These are phyloP conservation scores for Kalmusia sp. DNA, from an alignment of 2,329 filamentous ascomycete species.

Conservation along the genomic window DNA sequence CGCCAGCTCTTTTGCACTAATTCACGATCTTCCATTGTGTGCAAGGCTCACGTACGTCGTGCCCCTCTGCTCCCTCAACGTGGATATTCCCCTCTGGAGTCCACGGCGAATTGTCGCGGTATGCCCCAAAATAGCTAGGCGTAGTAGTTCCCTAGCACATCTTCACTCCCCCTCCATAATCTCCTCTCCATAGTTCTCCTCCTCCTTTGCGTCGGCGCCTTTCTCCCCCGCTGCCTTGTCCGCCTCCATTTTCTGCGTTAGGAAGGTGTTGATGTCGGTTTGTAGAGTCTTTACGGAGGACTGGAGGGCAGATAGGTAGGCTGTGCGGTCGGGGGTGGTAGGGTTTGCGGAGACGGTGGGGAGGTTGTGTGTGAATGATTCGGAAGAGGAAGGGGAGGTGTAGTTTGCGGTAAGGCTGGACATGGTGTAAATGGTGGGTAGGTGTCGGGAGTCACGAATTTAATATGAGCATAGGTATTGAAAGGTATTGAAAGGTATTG, in stretches of 20 bases:
- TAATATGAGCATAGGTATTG: too few relatives aligned
- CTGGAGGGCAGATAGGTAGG: conserved; percentile 66
- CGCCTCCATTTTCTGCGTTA: conserved; percentile 76
- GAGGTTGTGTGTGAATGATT: conserved; percentile 22
- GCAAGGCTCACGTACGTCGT: too few relatives aligned
- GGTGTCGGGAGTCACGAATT: neutral
- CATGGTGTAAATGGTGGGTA: conserved; percentile 16
- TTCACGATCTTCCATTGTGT: too few relatives aligned
- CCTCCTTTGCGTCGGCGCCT: conserved; percentile 51
- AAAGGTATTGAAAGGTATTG: too few relatives aligned
- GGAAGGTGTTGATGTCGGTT: conserved; percentile 69
- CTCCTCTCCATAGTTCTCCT: conserved; percentile 86
- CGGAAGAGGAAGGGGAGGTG: conserved; percentile 55
- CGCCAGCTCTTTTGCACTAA: too few relatives aligned
- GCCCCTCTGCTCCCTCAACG: too few relatives aligned
- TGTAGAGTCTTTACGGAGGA: conserved; percentile 64
- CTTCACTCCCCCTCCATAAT: conserved; percentile 65
- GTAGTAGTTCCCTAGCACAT: neutral
- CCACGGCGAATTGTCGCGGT: neutral
- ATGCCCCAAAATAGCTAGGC: neutral
- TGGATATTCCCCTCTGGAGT: too few relatives aligned
- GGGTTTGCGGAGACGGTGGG: conserved; percentile 11
- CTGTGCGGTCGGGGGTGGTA: conserved; percentile 57
- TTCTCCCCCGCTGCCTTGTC: conserved; percentile 59
- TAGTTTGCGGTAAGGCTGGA: conserved; percentile 58